Evolutionary conservation across 176 grass and related monocot species (phyloP).

Genomic region (Thinopyrum elongatum): DNA sequence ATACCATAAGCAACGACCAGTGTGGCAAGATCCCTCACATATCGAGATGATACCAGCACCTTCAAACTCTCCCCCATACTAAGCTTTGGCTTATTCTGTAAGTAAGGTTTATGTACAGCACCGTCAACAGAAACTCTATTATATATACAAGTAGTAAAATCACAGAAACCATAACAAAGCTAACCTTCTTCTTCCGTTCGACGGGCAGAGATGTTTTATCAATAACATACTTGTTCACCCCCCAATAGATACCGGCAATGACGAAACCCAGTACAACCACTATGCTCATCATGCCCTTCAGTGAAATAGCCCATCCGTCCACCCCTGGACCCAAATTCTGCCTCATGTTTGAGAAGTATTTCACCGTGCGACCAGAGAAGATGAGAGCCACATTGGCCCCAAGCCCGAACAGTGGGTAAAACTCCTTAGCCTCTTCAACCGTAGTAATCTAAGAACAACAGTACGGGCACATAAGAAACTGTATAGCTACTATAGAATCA

Average conservation of each 20-base stretch:
- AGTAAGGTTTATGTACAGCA: neutral
- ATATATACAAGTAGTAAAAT: conserved; percentile 10
- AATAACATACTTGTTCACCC: conserved; percentile 75
- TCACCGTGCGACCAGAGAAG: conserved; percentile 92
- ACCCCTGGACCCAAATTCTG: conserved; percentile 86
- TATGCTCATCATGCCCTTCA: conserved; percentile 99
- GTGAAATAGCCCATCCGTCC: conserved; percentile 89
- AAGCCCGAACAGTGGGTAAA: conserved; percentile 92
- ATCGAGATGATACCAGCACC: conserved; percentile 83
- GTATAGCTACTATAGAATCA: neutral
- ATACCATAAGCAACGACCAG: conserved; percentile 98
- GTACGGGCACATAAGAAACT: neutral
- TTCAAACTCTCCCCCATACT: conserved; percentile 95
- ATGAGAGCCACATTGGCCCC: conserved; percentile 95
- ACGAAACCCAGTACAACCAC: conserved; percentile 77
- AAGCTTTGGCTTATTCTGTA: conserved; percentile 91
- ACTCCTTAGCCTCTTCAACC: conserved; percentile 97
- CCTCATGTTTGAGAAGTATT: conserved; percentile 94
- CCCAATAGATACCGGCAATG: conserved; percentile 79
- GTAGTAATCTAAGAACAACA: conserved; percentile 75
- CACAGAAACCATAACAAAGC: neutral
- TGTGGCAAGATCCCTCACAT: conserved; percentile 98
- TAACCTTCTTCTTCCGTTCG: conserved; percentile 84
- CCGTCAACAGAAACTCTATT: conserved; percentile 12
- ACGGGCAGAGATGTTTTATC: conserved; percentile 68